Percentiles rank a stretch among this genome's conserved stretches.
Conservation (phyloP, 164 flowering plant genomes). For the Vitis cinerea region DNA sequence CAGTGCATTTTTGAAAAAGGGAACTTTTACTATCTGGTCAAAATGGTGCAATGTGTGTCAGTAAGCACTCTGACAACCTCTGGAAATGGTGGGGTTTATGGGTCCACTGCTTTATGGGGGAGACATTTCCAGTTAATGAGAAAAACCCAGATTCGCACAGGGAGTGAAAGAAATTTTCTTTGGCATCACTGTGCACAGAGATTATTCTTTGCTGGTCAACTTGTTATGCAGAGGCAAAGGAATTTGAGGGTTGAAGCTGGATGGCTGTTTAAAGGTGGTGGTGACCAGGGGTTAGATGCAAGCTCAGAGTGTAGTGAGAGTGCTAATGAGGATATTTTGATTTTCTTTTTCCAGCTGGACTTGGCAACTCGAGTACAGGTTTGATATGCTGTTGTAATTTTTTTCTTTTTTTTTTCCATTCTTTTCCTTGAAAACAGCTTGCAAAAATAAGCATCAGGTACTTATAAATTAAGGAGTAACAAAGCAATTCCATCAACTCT, state of each 20-base stretch:
- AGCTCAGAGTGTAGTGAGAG: slow-evolving; percentile 77
- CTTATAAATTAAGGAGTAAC: not conserved
- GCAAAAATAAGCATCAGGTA: not conserved
- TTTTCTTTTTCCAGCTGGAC: slow-evolving; percentile 91
- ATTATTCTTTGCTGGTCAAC: slow-evolving; percentile 17
- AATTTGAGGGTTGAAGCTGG: slow-evolving; percentile 56
- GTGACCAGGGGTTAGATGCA: slow-evolving; percentile 54
- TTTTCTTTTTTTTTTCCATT: no score
- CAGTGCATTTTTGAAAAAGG: not conserved
- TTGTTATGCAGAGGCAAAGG: slow-evolving; percentile 22
- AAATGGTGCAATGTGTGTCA: slow-evolving; percentile 43
- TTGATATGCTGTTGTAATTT: not conserved
- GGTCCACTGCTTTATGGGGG: slow-evolving; percentile 26
- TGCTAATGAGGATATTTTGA: slow-evolving; percentile 85
- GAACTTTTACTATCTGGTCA: not conserved
- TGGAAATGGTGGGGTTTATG: slow-evolving; percentile 38
- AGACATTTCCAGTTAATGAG: slow-evolving; percentile 27
- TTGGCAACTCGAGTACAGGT: slow-evolving; percentile 93
- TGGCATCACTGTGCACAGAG: slow-evolving; percentile 22
- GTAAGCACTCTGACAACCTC: slow-evolving; percentile 36
- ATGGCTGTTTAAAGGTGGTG: slow-evolving; percentile 72
- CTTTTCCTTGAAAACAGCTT: not conserved
- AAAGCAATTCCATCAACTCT: not conserved
- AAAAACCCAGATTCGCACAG: slow-evolving; percentile 21
- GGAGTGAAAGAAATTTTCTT: slow-evolving; percentile 26